Evolutionary conservation across 176 grass and related monocot species (phyloP).

Genomic region (Zizania latifolia): DNA sequence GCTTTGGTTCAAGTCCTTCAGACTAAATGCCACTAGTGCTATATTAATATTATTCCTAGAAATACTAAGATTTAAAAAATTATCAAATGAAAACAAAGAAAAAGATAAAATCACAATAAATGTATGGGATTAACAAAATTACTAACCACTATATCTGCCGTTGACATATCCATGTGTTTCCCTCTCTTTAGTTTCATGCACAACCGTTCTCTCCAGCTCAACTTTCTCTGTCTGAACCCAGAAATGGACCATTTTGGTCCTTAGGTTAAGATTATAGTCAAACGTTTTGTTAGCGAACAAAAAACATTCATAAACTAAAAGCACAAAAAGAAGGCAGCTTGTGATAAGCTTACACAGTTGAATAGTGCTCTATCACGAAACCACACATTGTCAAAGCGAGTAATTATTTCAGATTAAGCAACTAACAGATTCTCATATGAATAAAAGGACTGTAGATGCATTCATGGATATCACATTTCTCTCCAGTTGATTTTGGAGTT

Average conservation of each 20-base stretch:
- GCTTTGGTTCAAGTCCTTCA: background rate
- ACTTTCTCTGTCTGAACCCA: slow-evolving; percentile 91
- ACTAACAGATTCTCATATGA: background rate
- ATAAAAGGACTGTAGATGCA: background rate
- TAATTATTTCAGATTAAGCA: background rate
- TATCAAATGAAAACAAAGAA: background rate
- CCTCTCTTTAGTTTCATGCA: slow-evolving; percentile 92
- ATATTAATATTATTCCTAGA: background rate
- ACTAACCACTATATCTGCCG: slow-evolving; percentile 90
- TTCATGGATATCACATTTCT: background rate
- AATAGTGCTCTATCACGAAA: background rate
- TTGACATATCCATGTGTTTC: slow-evolving; percentile 49
- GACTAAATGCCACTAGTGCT: background rate
- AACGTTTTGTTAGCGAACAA: background rate
- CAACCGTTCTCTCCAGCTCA: slow-evolving; percentile 88
- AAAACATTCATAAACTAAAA: background rate
- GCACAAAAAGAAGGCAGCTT: background rate
- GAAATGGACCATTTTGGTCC: slow-evolving; percentile 21
- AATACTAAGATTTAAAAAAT: background rate
- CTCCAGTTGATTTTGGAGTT: background rate
- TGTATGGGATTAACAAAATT: slow-evolving; percentile 16
- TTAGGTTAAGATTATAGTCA: slow-evolving; percentile 25
- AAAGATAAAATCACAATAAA: background rate
- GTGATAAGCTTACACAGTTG: background rate
- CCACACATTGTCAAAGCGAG: background rate